Evolutionary conservation across 2,329 filamentous ascomycete genomes (phyloP), one percentile per base, ranked within the genome.

Genomic region (Colletotrichum agaves): DNA sequence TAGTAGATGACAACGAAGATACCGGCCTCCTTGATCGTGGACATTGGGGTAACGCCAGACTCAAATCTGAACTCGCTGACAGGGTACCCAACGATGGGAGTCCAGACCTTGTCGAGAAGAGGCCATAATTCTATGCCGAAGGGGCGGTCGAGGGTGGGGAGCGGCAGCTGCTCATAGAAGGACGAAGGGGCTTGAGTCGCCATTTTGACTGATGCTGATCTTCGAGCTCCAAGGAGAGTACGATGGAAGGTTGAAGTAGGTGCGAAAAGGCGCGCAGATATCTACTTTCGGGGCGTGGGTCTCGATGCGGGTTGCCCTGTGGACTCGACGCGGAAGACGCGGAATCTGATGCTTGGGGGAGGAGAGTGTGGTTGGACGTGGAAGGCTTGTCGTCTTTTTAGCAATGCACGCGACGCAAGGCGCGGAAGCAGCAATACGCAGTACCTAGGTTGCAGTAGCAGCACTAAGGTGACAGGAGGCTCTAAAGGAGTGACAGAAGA

Each of bases 81-180:
- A 71, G 93, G 90, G 81, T 95, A 97, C 75, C 95, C 95, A 66
- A 87, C 87, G 71, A 93, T 84, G 65, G 85, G 80, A 78, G 91
- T 91, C 82, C 91, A 98, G 74, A 86, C 90, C 84, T 94, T 93
- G 83, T 91, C 92, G 87, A 98, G 98, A 81, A 97, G 89, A 74
- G 95, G 93, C 96, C 96, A 98, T 80, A 98, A 83, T 71, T 92
- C 86, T 73, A 98, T 84, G 79, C 95, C 96, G 76, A 98, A 98
- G 37, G 95, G 95, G 72, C 92, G 90, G 79, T 98, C 94, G 80
- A 98, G 86, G 70, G 93, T 93, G 63, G 95, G 95, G 73, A 89
- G 78, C 78, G 93, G 86, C 70, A 90, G 75, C 74, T 86, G 81
- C 76, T 87, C 83, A 80, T 81, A 84, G 71, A 87, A 82, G 70